Evolutionary conservation across 2,329 filamentous ascomycete genomes (phyloP).

Genomic region (Trichophyton schoenleinii): DNA sequence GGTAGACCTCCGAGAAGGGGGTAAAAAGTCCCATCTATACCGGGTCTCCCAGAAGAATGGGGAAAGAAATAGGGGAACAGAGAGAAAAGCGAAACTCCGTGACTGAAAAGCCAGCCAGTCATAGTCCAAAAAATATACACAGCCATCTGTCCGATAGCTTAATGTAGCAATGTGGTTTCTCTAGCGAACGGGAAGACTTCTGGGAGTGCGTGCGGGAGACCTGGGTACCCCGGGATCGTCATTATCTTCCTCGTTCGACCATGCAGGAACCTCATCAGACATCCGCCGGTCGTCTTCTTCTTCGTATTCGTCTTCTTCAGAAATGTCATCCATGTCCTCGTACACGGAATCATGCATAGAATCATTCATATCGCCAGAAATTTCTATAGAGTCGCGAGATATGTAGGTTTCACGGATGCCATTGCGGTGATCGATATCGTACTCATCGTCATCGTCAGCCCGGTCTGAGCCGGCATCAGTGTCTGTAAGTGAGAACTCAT

Average conservation of each 20-base stretch:
- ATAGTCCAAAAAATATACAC: background rate
- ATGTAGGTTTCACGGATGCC: constrained; percentile 43
- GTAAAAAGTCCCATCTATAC: background rate
- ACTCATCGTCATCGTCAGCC: constrained; percentile 38
- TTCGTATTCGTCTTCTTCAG: constrained; percentile 28
- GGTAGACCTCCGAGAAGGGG: background rate
- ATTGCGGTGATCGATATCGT: constrained; percentile 26
- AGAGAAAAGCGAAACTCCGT: background rate
- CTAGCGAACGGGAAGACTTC: background rate
- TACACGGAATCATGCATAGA: constrained; percentile 24
- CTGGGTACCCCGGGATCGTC: constrained; percentile 12
- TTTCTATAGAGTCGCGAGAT: constrained; percentile 39
- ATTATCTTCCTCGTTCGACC: constrained; percentile 22
- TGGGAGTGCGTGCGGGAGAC: background rate
- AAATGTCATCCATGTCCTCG: constrained; percentile 12
- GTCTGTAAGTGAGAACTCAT: constrained; percentile 80
- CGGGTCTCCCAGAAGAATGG: background rate
- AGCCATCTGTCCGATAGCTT: background rate
- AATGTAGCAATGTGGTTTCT: background rate
- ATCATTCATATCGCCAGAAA: constrained; percentile 31
- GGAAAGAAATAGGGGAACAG: background rate
- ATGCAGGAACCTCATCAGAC: background rate
- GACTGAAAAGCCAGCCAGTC: background rate
- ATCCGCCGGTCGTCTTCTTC: constrained; percentile 12
- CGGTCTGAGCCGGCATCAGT: constrained; percentile 36